phyloP scores from a whole-genome alignment of 139 green algal genomes.

The Bryopsis sp. region DNA sequence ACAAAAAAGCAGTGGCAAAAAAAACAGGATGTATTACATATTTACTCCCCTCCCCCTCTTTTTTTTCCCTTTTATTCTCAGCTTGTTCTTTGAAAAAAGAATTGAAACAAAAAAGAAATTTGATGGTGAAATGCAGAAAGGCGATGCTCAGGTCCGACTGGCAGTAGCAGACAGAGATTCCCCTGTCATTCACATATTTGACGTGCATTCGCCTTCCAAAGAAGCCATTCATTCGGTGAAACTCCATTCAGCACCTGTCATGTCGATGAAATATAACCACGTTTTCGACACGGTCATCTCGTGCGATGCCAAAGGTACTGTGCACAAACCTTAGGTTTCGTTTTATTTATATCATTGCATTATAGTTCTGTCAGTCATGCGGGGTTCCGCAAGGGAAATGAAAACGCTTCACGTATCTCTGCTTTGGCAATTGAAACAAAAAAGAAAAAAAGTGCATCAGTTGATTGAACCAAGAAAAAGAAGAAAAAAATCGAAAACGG shows the following conservation, averaged over 20 bases:
- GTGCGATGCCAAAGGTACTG: constrained; percentile 41
- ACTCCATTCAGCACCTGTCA: constrained; percentile 51
- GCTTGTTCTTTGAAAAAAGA: no score
- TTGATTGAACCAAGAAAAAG: no score
- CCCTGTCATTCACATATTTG: constrained; percentile 66
- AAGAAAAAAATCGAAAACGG: not conserved
- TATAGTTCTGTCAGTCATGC: no score
- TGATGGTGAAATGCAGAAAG: constrained; percentile 48
- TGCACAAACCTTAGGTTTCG: no score
- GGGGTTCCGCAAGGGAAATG: no score
- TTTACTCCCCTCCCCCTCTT: not conserved
- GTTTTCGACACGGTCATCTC: constrained; percentile 44
- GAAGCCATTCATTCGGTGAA: constrained; percentile 43
- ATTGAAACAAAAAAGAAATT: no score
- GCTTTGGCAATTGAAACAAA: no score
- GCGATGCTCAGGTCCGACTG: constrained; percentile 54
- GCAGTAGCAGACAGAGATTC: constrained; percentile 74
- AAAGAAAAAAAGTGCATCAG: not conserved
- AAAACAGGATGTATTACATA: no score
- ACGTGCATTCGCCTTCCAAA: constrained; percentile 49
- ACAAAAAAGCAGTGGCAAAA: no score
- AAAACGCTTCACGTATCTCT: no score
- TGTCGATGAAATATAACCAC: constrained; percentile 66
- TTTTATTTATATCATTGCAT: no score
- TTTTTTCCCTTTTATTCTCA: not conserved